Percentiles rank a stretch among this genome's conserved stretches.
These are phyloP conservation scores for Magnaporthales sp. DNA, from an alignment of 2,329 filamentous ascomycete species.

Conservation along the genomic window DNA sequence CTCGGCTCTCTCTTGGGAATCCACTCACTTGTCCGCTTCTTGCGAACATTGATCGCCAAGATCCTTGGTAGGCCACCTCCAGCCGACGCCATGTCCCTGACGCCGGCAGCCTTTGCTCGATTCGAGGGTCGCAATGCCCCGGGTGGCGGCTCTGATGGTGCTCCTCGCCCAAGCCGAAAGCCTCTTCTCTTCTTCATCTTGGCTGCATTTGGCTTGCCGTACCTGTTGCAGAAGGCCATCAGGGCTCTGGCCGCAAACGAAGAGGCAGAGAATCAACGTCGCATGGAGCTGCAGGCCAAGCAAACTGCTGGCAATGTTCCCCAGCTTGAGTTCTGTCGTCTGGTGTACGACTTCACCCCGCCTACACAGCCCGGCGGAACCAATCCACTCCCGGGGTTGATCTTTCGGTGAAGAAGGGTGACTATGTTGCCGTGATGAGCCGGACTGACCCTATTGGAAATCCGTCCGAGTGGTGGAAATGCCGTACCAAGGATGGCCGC, in stretches of 20 bases:
- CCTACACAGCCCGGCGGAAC: constrained; percentile 40
- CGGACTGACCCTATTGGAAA: constrained; percentile 90
- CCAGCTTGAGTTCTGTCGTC: constrained; percentile 93
- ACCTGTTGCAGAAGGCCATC: constrained; percentile 95
- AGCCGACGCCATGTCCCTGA: constrained; percentile 77
- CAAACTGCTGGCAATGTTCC: constrained; percentile 55
- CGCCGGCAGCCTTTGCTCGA: constrained; percentile 80
- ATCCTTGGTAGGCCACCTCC: constrained; percentile 85
- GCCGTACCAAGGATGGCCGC: constrained; percentile 78
- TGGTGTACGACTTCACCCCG: constrained; percentile 87
- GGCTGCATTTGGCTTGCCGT: constrained; percentile 90
- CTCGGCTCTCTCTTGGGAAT: constrained; percentile 91
- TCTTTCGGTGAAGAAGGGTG: constrained; percentile 85
- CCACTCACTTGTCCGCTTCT: constrained; percentile 92
- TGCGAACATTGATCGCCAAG: constrained; percentile 84
- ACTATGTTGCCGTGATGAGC: constrained; percentile 86
- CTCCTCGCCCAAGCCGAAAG: constrained; percentile 77
- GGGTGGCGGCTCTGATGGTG: constrained; percentile 40
- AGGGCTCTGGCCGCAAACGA: constrained; percentile 72
- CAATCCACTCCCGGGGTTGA: constrained; percentile 64
- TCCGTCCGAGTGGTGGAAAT: constrained; percentile 95
- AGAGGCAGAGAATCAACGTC: constrained; percentile 68
- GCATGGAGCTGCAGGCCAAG: constrained; percentile 35
- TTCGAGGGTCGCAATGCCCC: constrained; percentile 64
- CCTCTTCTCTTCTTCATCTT: constrained; percentile 93